Base-by-base conservation (phyloP, 2,329 filamentous ascomycete genomes). In the Colletotrichum musae region DNA sequence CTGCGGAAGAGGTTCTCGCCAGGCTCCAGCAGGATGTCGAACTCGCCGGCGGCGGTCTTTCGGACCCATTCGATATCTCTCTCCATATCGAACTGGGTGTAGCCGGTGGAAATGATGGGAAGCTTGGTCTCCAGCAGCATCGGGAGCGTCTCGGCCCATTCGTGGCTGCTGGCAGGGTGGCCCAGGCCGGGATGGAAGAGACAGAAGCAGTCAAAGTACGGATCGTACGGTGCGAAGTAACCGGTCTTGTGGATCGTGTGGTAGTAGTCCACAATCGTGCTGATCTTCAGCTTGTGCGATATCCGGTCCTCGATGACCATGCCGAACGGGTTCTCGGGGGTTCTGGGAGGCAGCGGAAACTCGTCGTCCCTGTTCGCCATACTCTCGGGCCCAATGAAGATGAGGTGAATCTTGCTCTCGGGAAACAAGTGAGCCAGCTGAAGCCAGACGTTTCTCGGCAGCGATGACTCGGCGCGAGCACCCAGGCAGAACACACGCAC, bases 161-260 rank as follows among this genome's bases (percentile, higher is more conserved):
- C 96, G 76, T 97, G 93, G 60, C 93, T 93, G 77, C 92, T 95
- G 15, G 95, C 94, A 0, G 97, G 95, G 80, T 99, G 96, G 13
- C 96, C 97, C 18, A 99, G 88, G 9, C 97, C 97, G 0, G 97
- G 97, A 77, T 99, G 97, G 86, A 98, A 99, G 59, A 98, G 88
- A 76, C 99, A 91, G 78, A 99, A 97, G 80, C 93, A 96, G 84
- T 99, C 96, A 80, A 99, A 97, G 83, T 99, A 99, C 1, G 96
- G 96, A 78, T 99, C 96, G 78, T 97, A 98, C 0, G 97, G 96
- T 67, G 93, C 90, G 83, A 98, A 99, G 78, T 95, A 89, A 56
- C 94, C 92, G 0, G 95, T 93, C 78, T 94, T 90, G 83, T 99
- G 95, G 74, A 99, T 89, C 2, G 94, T 98, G 81, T 99, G 95